These are phyloP conservation scores for Zygosaccharomyces lentus DNA, from an alignment of 805 yeast species.

Conservation along the genomic window DNA sequence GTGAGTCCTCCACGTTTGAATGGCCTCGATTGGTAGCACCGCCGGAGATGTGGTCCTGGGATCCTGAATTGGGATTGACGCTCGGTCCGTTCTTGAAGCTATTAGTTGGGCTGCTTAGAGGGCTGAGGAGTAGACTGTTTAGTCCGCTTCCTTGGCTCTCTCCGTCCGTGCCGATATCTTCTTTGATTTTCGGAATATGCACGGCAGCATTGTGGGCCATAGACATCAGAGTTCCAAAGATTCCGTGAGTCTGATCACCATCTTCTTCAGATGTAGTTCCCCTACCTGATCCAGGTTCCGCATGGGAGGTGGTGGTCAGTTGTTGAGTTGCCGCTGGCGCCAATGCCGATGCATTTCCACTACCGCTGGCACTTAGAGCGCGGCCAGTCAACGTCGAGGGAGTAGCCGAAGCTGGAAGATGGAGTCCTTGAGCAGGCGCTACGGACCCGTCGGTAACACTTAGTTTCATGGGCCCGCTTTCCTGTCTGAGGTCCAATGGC, in stretches of 20 bases:
- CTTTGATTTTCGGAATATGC: constrained; percentile 22
- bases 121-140: constrained; percentile 10
- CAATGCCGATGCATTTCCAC: background rate
- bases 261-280: background rate
- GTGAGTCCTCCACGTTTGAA: background rate
- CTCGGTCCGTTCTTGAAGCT: background rate
- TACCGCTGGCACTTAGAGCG: background rate
- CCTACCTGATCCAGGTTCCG: background rate
- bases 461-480: background rate
- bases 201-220: constrained; percentile 48
- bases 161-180: constrained; percentile 9
- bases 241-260: constrained; percentile 18
- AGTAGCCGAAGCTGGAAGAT: background rate
- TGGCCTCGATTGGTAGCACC: background rate
- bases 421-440: background rate
- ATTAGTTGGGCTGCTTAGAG: constrained; percentile 1
- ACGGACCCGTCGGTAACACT: background rate
- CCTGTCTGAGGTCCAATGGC: background rate
- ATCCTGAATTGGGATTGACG: background rate
- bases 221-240: constrained; percentile 42
- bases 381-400: background rate
- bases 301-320: background rate
- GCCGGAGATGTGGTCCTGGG: background rate
- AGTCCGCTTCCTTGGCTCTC: constrained; percentile 9
- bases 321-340: background rate